Evolutionary conservation across 371 early-diverging fungal species (phyloP), one percentile per base, ranked within the genome.

Genomic region (Dinochytrium kinnereticum): DNA sequence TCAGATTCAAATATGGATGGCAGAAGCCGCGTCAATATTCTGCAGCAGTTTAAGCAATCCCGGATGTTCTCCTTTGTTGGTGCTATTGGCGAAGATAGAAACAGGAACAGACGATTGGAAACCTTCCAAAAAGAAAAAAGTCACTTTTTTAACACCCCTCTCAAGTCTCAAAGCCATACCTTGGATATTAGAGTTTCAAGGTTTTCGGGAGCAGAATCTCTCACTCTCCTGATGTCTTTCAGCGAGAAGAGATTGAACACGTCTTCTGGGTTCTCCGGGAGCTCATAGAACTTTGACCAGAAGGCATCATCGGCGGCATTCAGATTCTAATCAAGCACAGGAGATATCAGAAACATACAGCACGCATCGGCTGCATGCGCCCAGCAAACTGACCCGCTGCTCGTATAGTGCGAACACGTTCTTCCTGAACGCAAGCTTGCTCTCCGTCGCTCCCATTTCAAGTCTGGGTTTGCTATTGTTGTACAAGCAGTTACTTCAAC

Each of bases 381-480:
- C 21, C 24, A 26, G 13, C n/a, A 17, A 26, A 59, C 59, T 38
- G 10, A 61, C 93, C 78, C 86, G 86, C 80, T 93, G 92, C 80
- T 94, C 92, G 75, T 88, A 90, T 24, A 95, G 84, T 51, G 77
- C 75, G 57, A 78, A 79, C 59, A 95, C 94, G 66, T 92, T 86
- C 82, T 94, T 93, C 61, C 95, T 87, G 80, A 96, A 94, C 28
- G 93, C 91, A 34, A 96, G 82, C 80, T 95, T 96, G 76, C 91
- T 90, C 77, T 95, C 95, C 10, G 93, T 86, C 37, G 93, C 93
- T 33, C 96, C 96, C 95, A 95, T 96, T 17, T 17, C n/a, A n/a
- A n/a, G n/a, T n/a, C n/a, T n/a, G n/a, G n/a, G n/a, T n/a, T n/a
- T n/a, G n/a, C n/a, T n/a, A n/a, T n/a, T n/a, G n/a, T n/a, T n/a